Percentiles rank a stretch among this genome's conserved stretches.
phyloP scores from a whole-genome alignment of 352 stramenopile species.

The Globisporangium viniferum region DNA sequence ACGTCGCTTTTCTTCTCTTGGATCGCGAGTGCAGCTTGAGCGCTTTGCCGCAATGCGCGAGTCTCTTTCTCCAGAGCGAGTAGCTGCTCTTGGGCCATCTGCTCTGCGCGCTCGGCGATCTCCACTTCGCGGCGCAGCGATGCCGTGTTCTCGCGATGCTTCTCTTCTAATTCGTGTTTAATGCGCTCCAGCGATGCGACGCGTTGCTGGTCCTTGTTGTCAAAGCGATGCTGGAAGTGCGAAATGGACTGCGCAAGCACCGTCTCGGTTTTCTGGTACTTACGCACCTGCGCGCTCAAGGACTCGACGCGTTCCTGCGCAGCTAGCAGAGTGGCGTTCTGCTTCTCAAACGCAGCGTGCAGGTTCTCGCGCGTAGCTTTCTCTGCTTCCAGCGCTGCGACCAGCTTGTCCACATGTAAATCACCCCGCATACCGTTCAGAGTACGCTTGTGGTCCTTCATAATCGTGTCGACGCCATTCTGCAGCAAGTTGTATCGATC shows the following conservation, averaged over 20 bases:
- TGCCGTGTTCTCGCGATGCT: constrained; percentile 29
- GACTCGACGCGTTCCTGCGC: constrained; percentile 43
- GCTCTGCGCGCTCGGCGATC: constrained; percentile 22
- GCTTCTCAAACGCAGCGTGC: constrained; percentile 30
- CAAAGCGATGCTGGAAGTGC: constrained; percentile 63
- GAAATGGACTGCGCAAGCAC: constrained; percentile 64
- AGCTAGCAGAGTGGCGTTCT: constrained; percentile 38
- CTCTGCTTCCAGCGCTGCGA: constrained; percentile 58
- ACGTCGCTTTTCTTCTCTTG: constrained; percentile 25
- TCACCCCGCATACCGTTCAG: constrained; percentile 45
- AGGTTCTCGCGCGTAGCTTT: constrained; percentile 41
- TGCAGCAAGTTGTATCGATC: constrained; percentile 34
- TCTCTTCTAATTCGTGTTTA: constrained; percentile 36
- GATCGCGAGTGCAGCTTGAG: constrained; percentile 16
- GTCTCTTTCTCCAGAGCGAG: constrained; percentile 29
- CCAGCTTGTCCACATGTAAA: constrained; percentile 40
- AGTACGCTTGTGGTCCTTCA: constrained; percentile 50
- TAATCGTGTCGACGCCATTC: constrained; percentile 34
- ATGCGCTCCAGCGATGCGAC: constrained; percentile 36
- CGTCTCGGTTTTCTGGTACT: constrained; percentile 79
- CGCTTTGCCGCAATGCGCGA: constrained; percentile 26
- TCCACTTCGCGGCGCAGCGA: constrained; percentile 33
- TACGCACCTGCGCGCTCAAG: constrained; percentile 40
- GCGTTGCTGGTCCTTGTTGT: constrained; percentile 60
- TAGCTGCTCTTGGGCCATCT: constrained; percentile 32